Base-by-base conservation (phyloP, 2,329 filamentous ascomycete genomes). In the Alternaria panax region DNA sequence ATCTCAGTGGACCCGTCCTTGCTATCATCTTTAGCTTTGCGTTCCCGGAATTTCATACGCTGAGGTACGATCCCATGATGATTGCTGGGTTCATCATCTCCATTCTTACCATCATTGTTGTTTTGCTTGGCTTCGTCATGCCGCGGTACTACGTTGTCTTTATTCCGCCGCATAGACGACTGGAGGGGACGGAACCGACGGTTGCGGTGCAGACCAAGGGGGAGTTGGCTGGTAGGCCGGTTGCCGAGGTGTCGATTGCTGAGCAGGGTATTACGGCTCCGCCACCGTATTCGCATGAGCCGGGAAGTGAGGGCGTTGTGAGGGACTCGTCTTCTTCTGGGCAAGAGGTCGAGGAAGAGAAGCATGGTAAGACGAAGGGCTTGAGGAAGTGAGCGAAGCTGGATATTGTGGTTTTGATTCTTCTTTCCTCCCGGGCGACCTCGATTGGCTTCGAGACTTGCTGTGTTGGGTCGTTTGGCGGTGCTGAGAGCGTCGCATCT, bases 111-210 rank as follows among this genome's bases (percentile, higher is more conserved):
- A 71, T 87, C 38, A 41, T 86, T 0, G 65, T 82, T 9, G 80
- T 86, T 28, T 70, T 82, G 2, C 51, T 81, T 2, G 84, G 84
- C 6, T 80, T 85, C 40, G 74, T 86, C 5, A 69, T 85, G 28
- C 86, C 86, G 3, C 78, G 83, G 9, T 87, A 85, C 74, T 86
- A 83, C 63, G 79, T 85, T 63, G 72, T 81, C 4, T 80, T 87
- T 32, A 81, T 87, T 32, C 85, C 85, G 0, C 66, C 77, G 0
- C 65, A 78, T 3, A 80, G 85, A 1, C 75, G 79, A 0, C 72
- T 73, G 7, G 84, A 87, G 53, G 84, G 84, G 8, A 72, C 70
- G 2, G 73, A 80, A 73, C 54, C 65, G 14, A 77, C 74, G 5
- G 59, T 65, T 32, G 67, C 67, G 5, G 68, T 69, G 63, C 60